Percentiles rank a stretch among this genome's conserved stretches.
phyloP scores from a whole-genome alignment of 2,329 filamentous ascomycete genomes.

The Trichoderma atrobrunneum region DNA sequence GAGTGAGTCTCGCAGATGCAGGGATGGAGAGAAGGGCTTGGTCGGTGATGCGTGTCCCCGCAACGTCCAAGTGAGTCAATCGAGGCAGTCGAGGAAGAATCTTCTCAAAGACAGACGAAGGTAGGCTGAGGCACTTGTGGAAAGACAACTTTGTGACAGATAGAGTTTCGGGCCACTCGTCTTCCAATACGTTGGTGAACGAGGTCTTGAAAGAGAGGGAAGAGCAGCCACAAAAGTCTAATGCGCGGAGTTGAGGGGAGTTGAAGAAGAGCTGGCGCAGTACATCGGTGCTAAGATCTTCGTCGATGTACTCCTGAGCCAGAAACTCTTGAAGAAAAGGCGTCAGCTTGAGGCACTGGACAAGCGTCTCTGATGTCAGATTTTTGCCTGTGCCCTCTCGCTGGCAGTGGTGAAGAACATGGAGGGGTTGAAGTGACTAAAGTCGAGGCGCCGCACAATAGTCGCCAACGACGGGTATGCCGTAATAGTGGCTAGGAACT shows the following conservation, averaged over 20 bases:
- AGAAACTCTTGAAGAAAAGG: slow-evolving; percentile 75
- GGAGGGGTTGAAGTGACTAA: slow-evolving; percentile 81
- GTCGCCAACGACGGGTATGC: slow-evolving; percentile 67
- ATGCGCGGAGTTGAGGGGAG: slow-evolving; percentile 60
- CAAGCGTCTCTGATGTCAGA: slow-evolving; percentile 69
- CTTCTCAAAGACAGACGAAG: slow-evolving; percentile 63
- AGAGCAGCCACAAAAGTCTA: slow-evolving; percentile 78
- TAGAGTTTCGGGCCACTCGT: slow-evolving; percentile 53
- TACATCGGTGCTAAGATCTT: slow-evolving; percentile 67
- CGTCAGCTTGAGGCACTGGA: slow-evolving; percentile 67
- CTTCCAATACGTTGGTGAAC: slow-evolving; percentile 56
- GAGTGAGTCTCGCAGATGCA: slow-evolving; percentile 67
- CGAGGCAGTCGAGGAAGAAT: slow-evolving; percentile 67
- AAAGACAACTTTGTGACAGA: slow-evolving; percentile 67
- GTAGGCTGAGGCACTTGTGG: slow-evolving; percentile 73
- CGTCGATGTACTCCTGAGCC: slow-evolving; percentile 76
- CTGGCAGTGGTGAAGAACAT: slow-evolving; percentile 72
- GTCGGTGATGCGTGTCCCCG: slow-evolving; percentile 73
- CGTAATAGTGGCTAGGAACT: slow-evolving; percentile 69
- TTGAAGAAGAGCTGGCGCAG: slow-evolving; percentile 68
- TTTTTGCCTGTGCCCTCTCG: slow-evolving; percentile 73
- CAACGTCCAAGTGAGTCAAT: slow-evolving; percentile 76
- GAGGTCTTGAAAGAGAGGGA: slow-evolving; percentile 64
- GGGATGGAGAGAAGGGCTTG: slow-evolving; percentile 68
- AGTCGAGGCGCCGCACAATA: slow-evolving; percentile 75